Evolutionary conservation across 495 filamentous ascomycete genomes (phyloP).

Genomic region (Xylona heveae): DNA sequence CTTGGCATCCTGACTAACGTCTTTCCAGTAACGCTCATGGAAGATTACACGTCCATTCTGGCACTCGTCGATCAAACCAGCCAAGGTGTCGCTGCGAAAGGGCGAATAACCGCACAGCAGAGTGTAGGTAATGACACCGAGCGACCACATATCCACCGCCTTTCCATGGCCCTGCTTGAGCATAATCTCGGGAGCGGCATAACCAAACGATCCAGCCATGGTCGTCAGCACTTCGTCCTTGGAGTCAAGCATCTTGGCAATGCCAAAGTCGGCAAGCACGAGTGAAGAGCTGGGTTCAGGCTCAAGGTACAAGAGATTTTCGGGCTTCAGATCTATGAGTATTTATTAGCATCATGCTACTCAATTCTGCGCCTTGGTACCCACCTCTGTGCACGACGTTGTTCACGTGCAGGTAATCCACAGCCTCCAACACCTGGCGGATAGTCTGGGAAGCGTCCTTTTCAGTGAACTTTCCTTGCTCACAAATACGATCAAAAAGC

Average conservation of each 20-base stretch:
- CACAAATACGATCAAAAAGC: slow-evolving; percentile 94
- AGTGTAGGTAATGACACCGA: slow-evolving; percentile 97
- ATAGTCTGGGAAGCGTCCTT: slow-evolving; percentile 97
- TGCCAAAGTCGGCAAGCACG: slow-evolving; percentile 93
- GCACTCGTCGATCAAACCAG: slow-evolving; percentile 91
- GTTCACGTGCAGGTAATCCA: slow-evolving; percentile 84
- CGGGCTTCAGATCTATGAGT: slow-evolving; percentile 74
- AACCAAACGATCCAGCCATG: slow-evolving; percentile 98
- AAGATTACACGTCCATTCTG: slow-evolving; percentile 76
- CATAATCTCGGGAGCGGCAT: slow-evolving; percentile 97
- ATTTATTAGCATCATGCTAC: slow-evolving; percentile 3
- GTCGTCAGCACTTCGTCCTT: slow-evolving; percentile 83
- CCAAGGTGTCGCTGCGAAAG: slow-evolving; percentile 83
- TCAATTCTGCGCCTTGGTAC: slow-evolving; percentile 7
- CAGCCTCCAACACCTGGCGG: slow-evolving; percentile 81
- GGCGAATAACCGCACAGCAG: slow-evolving; percentile 98
- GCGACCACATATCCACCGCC: slow-evolving; percentile 98
- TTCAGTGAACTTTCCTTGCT: slow-evolving; percentile 95
- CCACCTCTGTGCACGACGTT: slow-evolving; percentile 92
- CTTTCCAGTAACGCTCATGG: slow-evolving; percentile 97
- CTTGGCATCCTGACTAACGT: slow-evolving; percentile 90
- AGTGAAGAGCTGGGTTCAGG: slow-evolving; percentile 54
- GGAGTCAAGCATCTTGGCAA: slow-evolving; percentile 91
- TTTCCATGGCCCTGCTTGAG: slow-evolving; percentile 93
- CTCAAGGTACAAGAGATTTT: slow-evolving; percentile 90